phyloP scores from a whole-genome alignment of 2,329 filamentous ascomycete species.

The Venturia oleaginea region DNA sequence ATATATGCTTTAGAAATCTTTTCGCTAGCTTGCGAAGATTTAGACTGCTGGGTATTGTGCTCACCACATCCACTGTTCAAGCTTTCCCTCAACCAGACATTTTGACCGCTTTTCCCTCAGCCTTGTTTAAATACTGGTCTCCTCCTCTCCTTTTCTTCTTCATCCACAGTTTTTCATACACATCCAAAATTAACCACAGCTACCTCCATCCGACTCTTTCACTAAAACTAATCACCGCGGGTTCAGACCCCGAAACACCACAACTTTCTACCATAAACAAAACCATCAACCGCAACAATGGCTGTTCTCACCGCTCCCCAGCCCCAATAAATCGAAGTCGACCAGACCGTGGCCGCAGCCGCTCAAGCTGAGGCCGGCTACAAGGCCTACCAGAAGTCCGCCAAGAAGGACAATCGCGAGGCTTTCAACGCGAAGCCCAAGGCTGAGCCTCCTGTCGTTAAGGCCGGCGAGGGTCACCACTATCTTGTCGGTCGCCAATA shows the following conservation, averaged over 20 bases:
- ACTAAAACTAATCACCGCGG: conserved; percentile 13
- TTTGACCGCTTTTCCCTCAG: too few species aligned
- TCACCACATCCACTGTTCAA: too few species aligned
- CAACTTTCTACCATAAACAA: too few species aligned
- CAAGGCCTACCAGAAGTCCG: not conserved
- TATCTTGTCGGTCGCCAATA: not conserved
- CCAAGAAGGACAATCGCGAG: not conserved
- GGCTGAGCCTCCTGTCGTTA: not conserved
- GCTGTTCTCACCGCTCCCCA: not conserved
- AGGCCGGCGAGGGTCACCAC: not conserved
- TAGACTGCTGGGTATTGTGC: too few species aligned
- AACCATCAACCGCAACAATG: not conserved
- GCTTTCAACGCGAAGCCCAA: not conserved
- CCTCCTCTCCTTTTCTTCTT: conserved; percentile 28
- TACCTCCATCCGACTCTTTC: conserved; percentile 19
- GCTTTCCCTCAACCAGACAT: too few species aligned
- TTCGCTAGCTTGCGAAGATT: too few species aligned
- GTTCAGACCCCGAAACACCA: not conserved
- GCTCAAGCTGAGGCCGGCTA: not conserved
- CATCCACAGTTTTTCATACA: not conserved
- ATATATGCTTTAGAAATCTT: too few species aligned
- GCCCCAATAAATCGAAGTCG: not conserved
- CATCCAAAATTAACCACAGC: conserved; percentile 92
- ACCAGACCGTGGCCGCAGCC: not conserved
- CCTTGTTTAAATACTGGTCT: not conserved